These are phyloP conservation scores for Raddia guianensis DNA, from an alignment of 176 grass and related monocot species.

Conservation along the genomic window DNA sequence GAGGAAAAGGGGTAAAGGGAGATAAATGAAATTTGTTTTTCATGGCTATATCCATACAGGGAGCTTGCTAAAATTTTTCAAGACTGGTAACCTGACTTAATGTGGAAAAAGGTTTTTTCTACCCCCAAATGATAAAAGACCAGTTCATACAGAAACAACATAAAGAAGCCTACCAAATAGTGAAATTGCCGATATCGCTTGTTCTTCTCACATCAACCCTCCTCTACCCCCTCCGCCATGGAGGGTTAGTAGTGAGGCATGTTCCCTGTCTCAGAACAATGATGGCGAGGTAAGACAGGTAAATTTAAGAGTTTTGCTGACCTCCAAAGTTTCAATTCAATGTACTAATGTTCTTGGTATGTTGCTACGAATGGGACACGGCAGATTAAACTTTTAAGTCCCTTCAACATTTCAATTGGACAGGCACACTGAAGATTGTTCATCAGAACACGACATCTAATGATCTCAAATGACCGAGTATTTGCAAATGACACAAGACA, in stretches of 20 bases:
- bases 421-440: slow-evolving; percentile 18
- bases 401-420: slow-evolving; percentile 9
- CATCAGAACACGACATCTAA: background rate
- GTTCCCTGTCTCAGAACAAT: slow-evolving; percentile 83
- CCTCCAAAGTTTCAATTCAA: background rate
- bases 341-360: slow-evolving; percentile 22
- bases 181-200: slow-evolving; percentile 65
- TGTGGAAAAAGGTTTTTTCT: slow-evolving; percentile 6
- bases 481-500: background rate
- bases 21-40: background rate
- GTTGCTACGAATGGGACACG: background rate
- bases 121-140: slow-evolving; percentile 49
- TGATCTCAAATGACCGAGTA: background rate
- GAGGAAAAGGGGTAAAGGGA: slow-evolving; percentile 18
- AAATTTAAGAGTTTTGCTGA: slow-evolving; percentile 34
- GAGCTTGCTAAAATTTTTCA: slow-evolving; percentile 30
- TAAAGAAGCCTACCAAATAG: slow-evolving; percentile 70
- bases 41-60: slow-evolving; percentile 9
- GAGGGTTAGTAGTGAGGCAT: slow-evolving; percentile 77
- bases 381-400: slow-evolving; percentile 15
- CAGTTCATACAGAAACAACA: slow-evolving; percentile 48
- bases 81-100: slow-evolving; percentile 13
- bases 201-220: slow-evolving; percentile 82
- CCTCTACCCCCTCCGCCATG: slow-evolving; percentile 63
- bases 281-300: slow-evolving; percentile 66